Evolutionary conservation across 768 basidiomycete genomes (phyloP).

Genomic region (Hirschioporus abietinus): DNA sequence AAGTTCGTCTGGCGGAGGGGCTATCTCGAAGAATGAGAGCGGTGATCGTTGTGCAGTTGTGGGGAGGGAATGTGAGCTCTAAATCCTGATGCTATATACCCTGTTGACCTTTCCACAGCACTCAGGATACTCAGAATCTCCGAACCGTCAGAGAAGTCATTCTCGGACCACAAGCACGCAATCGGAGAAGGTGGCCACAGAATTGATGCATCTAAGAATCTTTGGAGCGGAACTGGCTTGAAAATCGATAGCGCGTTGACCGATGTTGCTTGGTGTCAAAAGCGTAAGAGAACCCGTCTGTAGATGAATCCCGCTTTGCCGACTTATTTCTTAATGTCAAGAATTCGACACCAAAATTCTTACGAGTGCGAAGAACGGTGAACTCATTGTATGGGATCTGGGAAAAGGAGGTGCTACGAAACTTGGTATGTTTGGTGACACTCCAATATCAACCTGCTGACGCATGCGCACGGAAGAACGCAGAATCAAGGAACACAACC

Average conservation of each 20-base stretch:
- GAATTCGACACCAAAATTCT: conserved; percentile 71
- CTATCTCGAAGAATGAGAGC: conserved; percentile 65
- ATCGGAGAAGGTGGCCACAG: conserved; percentile 57
- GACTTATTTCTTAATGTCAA: conserved; percentile 21
- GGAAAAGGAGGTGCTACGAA: conserved; percentile 61
- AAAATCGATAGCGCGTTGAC: conserved; percentile 77
- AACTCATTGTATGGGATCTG: conserved; percentile 80
- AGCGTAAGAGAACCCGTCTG: conserved; percentile 36
- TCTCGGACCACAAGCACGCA: conserved; percentile 44
- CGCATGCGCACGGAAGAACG: conserved; percentile 39
- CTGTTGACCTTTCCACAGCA: conserved; percentile 30
- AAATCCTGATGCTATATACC: background rate
- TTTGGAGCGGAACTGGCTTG: conserved; percentile 73
- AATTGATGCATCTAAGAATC: conserved; percentile 68
- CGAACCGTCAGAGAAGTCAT: conserved; percentile 35
- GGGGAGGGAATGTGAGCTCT: conserved; percentile 66
- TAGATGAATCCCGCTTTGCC: conserved; percentile 1
- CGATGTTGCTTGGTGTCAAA: conserved; percentile 76
- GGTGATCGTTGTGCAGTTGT: conserved; percentile 64
- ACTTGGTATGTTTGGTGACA: conserved; percentile 46
- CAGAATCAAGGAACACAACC: conserved; percentile 60
- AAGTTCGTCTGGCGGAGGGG: conserved; percentile 56
- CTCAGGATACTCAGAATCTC: conserved; percentile 56
- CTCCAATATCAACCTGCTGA: background rate
- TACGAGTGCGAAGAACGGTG: conserved; percentile 77